These are phyloP conservation scores for Saururus chinensis DNA, from an alignment of 164 flowering plant species.

Conservation along the genomic window DNA sequence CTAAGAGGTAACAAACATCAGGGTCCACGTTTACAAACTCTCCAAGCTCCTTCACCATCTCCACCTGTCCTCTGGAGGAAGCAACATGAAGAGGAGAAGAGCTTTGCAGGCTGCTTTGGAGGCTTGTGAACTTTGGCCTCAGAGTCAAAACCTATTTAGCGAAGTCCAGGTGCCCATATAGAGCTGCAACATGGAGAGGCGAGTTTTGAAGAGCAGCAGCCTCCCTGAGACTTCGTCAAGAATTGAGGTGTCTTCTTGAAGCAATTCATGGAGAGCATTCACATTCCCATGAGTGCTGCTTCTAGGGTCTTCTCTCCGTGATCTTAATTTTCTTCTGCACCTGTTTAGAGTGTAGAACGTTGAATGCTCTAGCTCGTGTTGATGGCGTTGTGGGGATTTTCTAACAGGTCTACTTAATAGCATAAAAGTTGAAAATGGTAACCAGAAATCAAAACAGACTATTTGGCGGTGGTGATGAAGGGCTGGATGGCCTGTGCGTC, in stretches of 20 bases:
- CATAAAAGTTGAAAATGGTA: too few relatives aligned
- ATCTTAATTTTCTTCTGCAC: too few relatives aligned
- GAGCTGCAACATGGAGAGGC: constrained; percentile 1
- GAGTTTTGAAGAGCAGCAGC: background rate
- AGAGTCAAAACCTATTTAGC: constrained; percentile 26
- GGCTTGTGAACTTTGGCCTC: constrained; percentile 30
- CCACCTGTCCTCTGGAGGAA: constrained; percentile 40
- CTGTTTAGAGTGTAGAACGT: too few relatives aligned
- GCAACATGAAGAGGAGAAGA: constrained; percentile 39
- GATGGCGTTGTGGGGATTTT: too few relatives aligned
- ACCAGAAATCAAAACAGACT: too few relatives aligned
- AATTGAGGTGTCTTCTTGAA: background rate
- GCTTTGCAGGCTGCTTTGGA: constrained; percentile 19
- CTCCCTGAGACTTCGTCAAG: background rate
- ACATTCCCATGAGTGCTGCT: background rate
- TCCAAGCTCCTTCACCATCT: constrained; percentile 36
- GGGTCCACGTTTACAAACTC: constrained; percentile 21
- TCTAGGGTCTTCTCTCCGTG: too few relatives aligned
- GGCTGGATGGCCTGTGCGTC: too few relatives aligned
- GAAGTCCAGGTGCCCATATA: too few relatives aligned
- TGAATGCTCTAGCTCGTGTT: too few relatives aligned
- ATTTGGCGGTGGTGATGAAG: too few relatives aligned
- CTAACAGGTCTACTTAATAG: too few relatives aligned
- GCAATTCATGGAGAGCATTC: background rate
- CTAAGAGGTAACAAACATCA: constrained; percentile 28